Evolutionary conservation across 768 basidiomycete species (phyloP), one percentile per base, ranked within the genome.

Genomic region (Boletus rubroflammeus): DNA sequence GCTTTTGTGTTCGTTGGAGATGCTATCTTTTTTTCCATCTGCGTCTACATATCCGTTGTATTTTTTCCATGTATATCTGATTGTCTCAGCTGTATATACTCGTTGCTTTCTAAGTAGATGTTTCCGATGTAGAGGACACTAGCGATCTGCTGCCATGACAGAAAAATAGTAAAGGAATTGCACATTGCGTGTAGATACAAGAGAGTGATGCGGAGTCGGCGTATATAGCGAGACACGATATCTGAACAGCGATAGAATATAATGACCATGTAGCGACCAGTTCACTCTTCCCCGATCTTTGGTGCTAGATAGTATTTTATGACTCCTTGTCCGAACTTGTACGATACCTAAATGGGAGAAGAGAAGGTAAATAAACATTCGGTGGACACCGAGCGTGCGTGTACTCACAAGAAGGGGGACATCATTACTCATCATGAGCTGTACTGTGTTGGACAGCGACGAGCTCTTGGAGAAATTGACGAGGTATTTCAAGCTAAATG

Each of bases 271-370:
- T 28, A 42, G 49, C 45, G 23, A 23, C 21, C 15, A 26, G 13
- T 41, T 75, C 64, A 91, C 53, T 93, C 90, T 61, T 93, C 90
- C 31, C 89, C 88, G 56, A 94, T 94, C 77, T 98, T 98, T 23
- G 95, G 95, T 41, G 95, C 95, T 51, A 98, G 81, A 78, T 94
- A 98, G 79, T 96, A 98, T 57, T 88, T 83, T 69, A 98, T 91
- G 62, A 81, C 78, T 1, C 95, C 95, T 66, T 90, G 87, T 42
- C 84, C 84, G 64, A 97, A 98, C 57, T 87, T 84, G 73, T 94
- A 98, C 36, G 87, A 84, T 40, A 94, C 90, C 90, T 93, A 58
- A 35, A 34, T 42, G 41, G 25, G 14, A 17, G 3, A 6, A 42
- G 36, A 34, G 14, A 23, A 51, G 17, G 14, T 48, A 9, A 47